phyloP scores from a whole-genome alignment of 495 filamentous ascomycete genomes.

The Penicillium lagena region DNA sequence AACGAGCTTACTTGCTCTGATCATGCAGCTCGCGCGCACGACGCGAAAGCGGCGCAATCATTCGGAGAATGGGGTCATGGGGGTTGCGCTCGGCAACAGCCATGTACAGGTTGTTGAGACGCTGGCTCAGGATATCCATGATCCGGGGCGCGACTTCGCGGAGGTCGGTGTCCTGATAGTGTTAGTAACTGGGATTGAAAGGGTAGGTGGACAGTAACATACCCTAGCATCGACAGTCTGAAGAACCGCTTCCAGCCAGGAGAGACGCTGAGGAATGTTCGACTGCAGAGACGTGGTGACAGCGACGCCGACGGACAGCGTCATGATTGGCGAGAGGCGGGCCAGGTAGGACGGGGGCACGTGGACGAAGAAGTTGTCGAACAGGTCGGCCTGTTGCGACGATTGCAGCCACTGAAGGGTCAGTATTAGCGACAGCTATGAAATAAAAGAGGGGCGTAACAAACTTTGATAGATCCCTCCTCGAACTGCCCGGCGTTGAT shows the following conservation, averaged over 20 bases:
- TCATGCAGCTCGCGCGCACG: slow-evolving; percentile 46
- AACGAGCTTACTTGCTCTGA: neutral
- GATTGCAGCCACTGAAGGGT: slow-evolving; percentile 78
- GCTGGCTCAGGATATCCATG: slow-evolving; percentile 64
- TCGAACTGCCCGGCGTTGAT: slow-evolving; percentile 64
- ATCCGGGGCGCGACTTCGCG: slow-evolving; percentile 56
- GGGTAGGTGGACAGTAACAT: slow-evolving; percentile 9
- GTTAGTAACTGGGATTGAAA: neutral
- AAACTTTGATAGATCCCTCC: slow-evolving; percentile 59
- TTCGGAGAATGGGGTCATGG: slow-evolving; percentile 56
- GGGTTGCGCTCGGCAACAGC: slow-evolving; percentile 54
- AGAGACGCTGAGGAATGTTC: slow-evolving; percentile 59
- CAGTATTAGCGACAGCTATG: slow-evolving; percentile 3
- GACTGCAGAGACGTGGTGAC: slow-evolving; percentile 65
- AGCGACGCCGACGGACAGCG: slow-evolving; percentile 77
- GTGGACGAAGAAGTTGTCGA: slow-evolving; percentile 71
- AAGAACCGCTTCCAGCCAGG: slow-evolving; percentile 73
- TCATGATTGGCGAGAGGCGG: slow-evolving; percentile 63
- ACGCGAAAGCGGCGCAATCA: slow-evolving; percentile 50
- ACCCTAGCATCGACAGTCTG: slow-evolving; percentile 43
- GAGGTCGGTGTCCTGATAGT: slow-evolving; percentile 63
- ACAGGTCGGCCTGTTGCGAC: slow-evolving; percentile 63
- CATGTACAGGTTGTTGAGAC: slow-evolving; percentile 67
- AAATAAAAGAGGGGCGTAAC: slow-evolving; percentile 5
- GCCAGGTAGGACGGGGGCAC: slow-evolving; percentile 65